A percentile compares a stretch with the other conserved stretches of the same genome.
Evolutionary conservation across 2,329 filamentous ascomycete species (phyloP).

Genomic region (Dryadomyces quercus-mongolicae): DNA sequence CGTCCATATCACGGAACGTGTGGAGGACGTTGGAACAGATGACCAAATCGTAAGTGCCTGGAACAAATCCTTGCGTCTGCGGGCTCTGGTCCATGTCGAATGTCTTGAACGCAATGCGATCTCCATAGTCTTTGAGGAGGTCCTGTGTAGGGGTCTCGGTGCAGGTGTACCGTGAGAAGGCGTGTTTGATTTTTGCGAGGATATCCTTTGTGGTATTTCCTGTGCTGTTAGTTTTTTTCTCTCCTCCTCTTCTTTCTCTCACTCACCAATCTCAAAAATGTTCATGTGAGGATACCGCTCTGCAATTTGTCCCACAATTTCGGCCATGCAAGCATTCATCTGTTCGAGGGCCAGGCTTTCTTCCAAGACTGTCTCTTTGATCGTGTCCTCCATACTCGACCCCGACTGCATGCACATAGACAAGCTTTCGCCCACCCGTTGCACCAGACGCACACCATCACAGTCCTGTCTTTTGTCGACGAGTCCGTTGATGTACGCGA

Average conservation of each 20-base stretch:
- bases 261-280: neutral
- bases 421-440: no score
- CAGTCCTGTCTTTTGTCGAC: no score
- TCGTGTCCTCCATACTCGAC: no score
- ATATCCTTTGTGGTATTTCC: neutral
- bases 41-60: neutral
- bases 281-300: neutral
- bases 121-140: no score
- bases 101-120: no score
- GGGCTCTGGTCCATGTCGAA: neutral
- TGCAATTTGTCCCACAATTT: neutral
- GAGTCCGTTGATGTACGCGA: no score
- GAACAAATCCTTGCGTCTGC: neutral
- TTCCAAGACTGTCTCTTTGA: no score
- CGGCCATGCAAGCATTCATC: neutral
- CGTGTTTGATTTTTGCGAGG: no score
- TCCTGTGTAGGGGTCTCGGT: neutral
- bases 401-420: no score
- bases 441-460: no score
- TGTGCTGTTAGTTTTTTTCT: neutral
- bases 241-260: no score
- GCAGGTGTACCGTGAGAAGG: neutral
- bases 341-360: no score
- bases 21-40: neutral
- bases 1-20: neutral